Conservation (phyloP, 2,329 filamentous ascomycete species). For the Thielaviopsis musarum region DNA sequence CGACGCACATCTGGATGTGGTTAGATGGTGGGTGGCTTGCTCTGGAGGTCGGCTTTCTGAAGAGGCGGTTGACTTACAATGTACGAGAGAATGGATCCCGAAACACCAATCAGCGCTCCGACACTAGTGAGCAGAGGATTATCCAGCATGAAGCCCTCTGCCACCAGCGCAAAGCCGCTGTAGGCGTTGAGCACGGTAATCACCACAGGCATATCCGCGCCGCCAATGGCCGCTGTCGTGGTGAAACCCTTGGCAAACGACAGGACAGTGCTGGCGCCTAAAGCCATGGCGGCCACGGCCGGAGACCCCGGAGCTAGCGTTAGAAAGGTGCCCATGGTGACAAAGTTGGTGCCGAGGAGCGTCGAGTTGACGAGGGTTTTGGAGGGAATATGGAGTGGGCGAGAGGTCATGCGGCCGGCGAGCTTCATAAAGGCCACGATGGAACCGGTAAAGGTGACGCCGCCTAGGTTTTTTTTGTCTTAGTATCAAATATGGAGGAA, state of each 20-base stretch:
- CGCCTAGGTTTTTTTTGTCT: slow-evolving; percentile 22
- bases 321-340: slow-evolving; percentile 70
- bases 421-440: slow-evolving; percentile 83
- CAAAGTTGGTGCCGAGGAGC: slow-evolving; percentile 58
- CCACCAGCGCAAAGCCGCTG: slow-evolving; percentile 76
- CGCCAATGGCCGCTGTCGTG: slow-evolving; percentile 74
- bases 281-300: slow-evolving; percentile 58
- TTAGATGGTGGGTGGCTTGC: not conserved
- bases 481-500: too few relatives aligned
- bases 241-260: slow-evolving; percentile 80
- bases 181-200: slow-evolving; percentile 86
- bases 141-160: slow-evolving; percentile 82
- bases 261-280: slow-evolving; percentile 58
- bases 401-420: slow-evolving; percentile 65
- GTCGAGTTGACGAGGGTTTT: slow-evolving; percentile 60
- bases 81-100: slow-evolving; percentile 75
- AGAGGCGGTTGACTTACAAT: slow-evolving; percentile 25
- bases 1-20: slow-evolving; percentile 46
- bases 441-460: slow-evolving; percentile 80
- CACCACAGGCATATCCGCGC: slow-evolving; percentile 87
- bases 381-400: slow-evolving; percentile 54
- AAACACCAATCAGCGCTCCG: slow-evolving; percentile 74
- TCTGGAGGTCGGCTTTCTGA: not conserved
- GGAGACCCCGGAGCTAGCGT: slow-evolving; percentile 68
- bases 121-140: slow-evolving; percentile 74